Evolutionary conservation across 305 asterid genomes (phyloP).

Genomic region (Fraxinus platypoda): DNA sequence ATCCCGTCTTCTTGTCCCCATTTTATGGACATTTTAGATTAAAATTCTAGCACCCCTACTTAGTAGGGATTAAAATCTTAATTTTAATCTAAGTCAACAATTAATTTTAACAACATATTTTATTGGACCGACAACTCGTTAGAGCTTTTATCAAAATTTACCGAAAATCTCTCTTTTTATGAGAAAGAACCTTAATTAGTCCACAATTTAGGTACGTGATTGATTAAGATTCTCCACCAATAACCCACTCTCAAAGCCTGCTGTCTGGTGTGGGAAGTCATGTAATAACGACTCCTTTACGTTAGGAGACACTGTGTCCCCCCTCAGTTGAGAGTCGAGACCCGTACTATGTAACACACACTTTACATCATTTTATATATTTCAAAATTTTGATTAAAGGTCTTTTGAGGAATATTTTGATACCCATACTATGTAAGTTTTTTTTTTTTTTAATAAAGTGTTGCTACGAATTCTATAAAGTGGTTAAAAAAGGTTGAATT

Average conservation of each 20-base stretch:
- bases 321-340: constrained; percentile 24
- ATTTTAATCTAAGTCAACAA: too few species aligned
- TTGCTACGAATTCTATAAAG: neutral
- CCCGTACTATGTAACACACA: constrained; percentile 23
- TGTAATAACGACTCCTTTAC: constrained; percentile 32
- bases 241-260: constrained; percentile 30
- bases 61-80: too few species aligned
- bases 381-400: constrained; percentile 13
- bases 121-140: too few species aligned
- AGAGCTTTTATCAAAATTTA: too few species aligned
- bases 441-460: neutral
- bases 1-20: constrained; percentile 10
- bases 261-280: constrained; percentile 27
- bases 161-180: neutral
- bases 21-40: neutral
- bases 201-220: neutral
- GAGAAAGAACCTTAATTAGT: constrained; percentile 23
- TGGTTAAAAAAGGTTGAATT: neutral
- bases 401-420: constrained; percentile 17
- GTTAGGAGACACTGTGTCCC: constrained; percentile 59
- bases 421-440: neutral
- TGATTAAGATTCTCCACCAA: constrained; percentile 48
- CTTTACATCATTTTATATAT: constrained; percentile 35
- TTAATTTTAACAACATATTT: too few species aligned
- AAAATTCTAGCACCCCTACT: neutral